Evolutionary conservation across 2,329 filamentous ascomycete species (phyloP).

Genomic region (Fusarium longipes): DNA sequence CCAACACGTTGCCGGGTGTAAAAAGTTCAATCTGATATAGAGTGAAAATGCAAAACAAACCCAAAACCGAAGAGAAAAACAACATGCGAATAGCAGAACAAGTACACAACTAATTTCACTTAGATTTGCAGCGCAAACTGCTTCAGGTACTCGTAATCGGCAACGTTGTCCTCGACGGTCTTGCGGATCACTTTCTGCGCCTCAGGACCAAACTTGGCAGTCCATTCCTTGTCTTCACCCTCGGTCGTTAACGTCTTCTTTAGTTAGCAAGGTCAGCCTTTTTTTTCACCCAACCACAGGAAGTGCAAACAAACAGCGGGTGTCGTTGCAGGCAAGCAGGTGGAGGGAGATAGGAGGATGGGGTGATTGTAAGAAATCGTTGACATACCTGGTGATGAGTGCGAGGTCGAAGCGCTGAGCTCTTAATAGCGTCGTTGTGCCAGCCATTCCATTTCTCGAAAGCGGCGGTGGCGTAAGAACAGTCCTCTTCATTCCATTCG

Average conservation of each 20-base stretch:
- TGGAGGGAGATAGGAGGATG: slow-evolving; percentile 18
- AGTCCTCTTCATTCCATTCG: slow-evolving; percentile 81
- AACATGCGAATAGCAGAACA: slow-evolving; percentile 12
- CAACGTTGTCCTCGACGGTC: slow-evolving; percentile 76
- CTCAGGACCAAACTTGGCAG: slow-evolving; percentile 77
- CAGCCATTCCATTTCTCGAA: slow-evolving; percentile 99
- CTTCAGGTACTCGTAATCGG: slow-evolving; percentile 85
- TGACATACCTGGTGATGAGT: slow-evolving; percentile 68
- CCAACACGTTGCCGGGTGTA: slow-evolving; percentile 14
- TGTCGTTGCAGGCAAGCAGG: slow-evolving; percentile 42
- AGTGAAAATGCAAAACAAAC: slow-evolving; percentile 7
- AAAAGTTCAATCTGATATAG: slow-evolving; percentile 27
- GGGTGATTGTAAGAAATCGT: slow-evolving; percentile 29
- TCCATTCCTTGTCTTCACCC: slow-evolving; percentile 77
- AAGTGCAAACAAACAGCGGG: slow-evolving; percentile 33
- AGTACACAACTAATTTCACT: slow-evolving; percentile 4
- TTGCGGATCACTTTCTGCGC: slow-evolving; percentile 76
- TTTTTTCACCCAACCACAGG: slow-evolving; percentile 38
- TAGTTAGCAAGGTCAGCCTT: slow-evolving; percentile 42
- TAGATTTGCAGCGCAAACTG: slow-evolving; percentile 61
- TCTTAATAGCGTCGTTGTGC: slow-evolving; percentile 93
- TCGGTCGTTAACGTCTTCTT: slow-evolving; percentile 73
- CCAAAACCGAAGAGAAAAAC: slow-evolving; percentile 16
- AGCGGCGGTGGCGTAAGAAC: slow-evolving; percentile 75
- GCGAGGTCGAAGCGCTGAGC: slow-evolving; percentile 78